Evolutionary conservation across 768 basidiomycete species (phyloP), one percentile per base, ranked within the genome.

Genomic region (Psilocybe cubensis): DNA sequence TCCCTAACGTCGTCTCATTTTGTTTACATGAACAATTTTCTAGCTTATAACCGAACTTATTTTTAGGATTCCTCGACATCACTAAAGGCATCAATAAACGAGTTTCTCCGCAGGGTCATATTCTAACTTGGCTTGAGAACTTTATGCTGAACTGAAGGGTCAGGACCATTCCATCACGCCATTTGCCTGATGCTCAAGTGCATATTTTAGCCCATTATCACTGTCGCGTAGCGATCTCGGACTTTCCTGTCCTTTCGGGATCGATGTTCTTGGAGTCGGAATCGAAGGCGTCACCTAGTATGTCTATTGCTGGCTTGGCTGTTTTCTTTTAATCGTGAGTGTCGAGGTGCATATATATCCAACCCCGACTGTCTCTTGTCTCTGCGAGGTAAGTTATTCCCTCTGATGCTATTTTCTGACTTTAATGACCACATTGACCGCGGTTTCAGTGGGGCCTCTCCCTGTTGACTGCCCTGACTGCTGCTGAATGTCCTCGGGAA

Each of bases 401-500:
- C 62, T 60, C 53, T 49, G 50, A 40, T 43, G 24, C 52, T 55
- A 47, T 60, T 60, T 51, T 60, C 43, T 56, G 28, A 52, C 20
- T 35, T 38, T 43, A 43, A 57, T 21, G 52, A 52, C 31, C 27
- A 27, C 43, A 49, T 20, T 51, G 50, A 40, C 35, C 52, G 56
- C 48, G 46, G 52, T 57, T 57, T 38, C 21, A 42, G 53, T 57
- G 50, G 33, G 42, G 31, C 31, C 18, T 24, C 3, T 38, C 20
- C 52, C 17, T 27, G 11, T 44, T 29, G 11, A 46, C 24, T 25
- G 31, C 56, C 48, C 45, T 51, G n/a, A n/a, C n/a, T n/a, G n/a
- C n/a, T n/a, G n/a, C n/a, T n/a, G 47, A 48, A 63, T 44, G 24
- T 63, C 62, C 62, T 62, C 61, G 57, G 57, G 56, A 25, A 31